A percentile compares a stretch with the other conserved stretches of the same genome.
phyloP scores from a whole-genome alignment of 2,329 filamentous ascomycete genomes.

The Stemphylium vesicarium region DNA sequence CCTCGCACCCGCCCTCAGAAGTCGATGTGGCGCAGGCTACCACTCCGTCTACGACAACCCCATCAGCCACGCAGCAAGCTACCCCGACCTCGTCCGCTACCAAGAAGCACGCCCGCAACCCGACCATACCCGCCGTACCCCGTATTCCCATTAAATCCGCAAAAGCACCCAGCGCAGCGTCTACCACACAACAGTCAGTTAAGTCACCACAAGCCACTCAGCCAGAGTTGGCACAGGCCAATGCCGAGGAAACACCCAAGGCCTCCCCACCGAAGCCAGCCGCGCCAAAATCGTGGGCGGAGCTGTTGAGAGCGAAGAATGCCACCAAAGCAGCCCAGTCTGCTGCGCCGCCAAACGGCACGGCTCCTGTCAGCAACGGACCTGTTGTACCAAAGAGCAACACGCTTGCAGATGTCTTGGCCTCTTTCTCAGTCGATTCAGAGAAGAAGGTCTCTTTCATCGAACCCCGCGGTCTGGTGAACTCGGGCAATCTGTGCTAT shows the following conservation, averaged over 20 bases:
- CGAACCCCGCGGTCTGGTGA: slow-evolving; percentile 90
- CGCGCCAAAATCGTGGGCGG: slow-evolving; percentile 68
- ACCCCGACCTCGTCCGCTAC: slow-evolving; percentile 41
- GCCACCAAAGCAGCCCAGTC: slow-evolving; percentile 37
- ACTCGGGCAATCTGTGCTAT: slow-evolving; percentile 99
- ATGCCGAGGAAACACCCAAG: slow-evolving; percentile 47
- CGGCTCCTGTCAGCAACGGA: slow-evolving; percentile 44
- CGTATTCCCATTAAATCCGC: slow-evolving; percentile 58
- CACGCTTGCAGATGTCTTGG: slow-evolving; percentile 78
- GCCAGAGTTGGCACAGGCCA: slow-evolving; percentile 14
- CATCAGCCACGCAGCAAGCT: slow-evolving; percentile 54
- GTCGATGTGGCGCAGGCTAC: slow-evolving; percentile 61
- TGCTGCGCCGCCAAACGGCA: slow-evolving; percentile 34
- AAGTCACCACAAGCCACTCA: slow-evolving; percentile 33
- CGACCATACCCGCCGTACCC: slow-evolving; percentile 58
- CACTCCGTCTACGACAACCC: slow-evolving; percentile 59
- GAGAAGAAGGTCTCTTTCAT: slow-evolving; percentile 77
- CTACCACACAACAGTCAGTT: slow-evolving; percentile 45
- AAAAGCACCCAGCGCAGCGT: slow-evolving; percentile 42
- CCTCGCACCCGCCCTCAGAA: slow-evolving; percentile 65
- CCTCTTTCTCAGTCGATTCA: slow-evolving; percentile 71
- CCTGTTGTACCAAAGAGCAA: slow-evolving; percentile 58
- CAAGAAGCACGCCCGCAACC: slow-evolving; percentile 49
- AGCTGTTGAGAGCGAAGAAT: slow-evolving; percentile 65
- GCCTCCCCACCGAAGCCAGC: slow-evolving; percentile 57